Evolutionary conservation across 176 grass and related monocot species (phyloP), one percentile per base, ranked within the genome.

Genomic region (Bromus sterilis): DNA sequence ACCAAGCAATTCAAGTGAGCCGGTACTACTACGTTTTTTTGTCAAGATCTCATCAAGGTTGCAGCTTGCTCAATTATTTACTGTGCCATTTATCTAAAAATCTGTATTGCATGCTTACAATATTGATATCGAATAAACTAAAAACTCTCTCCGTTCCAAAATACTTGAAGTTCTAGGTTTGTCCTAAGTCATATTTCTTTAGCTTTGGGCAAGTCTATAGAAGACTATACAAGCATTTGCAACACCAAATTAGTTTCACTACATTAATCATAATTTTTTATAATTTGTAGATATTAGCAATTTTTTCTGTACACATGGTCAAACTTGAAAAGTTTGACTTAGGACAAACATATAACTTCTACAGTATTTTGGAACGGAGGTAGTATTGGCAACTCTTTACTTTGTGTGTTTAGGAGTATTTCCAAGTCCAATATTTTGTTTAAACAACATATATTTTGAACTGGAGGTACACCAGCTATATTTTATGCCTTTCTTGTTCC

Each of bases 1-100:
- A 48, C 20, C 14, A 75, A 26, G 28, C 58, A 21, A 75, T 9
- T 86, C 4, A 66, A 42, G 60, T 81, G 78, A 44, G 77, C 15
- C 58, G 25, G 56, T 75, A 67, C 28, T 44, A 71, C 48, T 68
- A 23, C 42, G 16, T 66, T 75, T 12, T 12, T 51, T 65, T 65
- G 4, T 86, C 8, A 32, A 28, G 70, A 64, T 61, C 21, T 75
- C 41, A 64, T 56, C 71, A 85, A 73, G 56, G 61, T 73, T 40
- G 34, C 37, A 71, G 16, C 25, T 30, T n/a, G 35, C 76, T 23
- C 66, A 9, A 24, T 26, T 56, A 3, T 84, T 61, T 56, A n/a
- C 40, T 58, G 10, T 71, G 1, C 48, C 15, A 42, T 77, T 76
- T 56, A 21, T 56, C 72, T 56, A 16, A n/a, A 20, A 14, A 56